Evolutionary conservation across 176 grass and related monocot species (phyloP), one percentile per base, ranked within the genome.

Genomic region (Puya raimondii): DNA sequence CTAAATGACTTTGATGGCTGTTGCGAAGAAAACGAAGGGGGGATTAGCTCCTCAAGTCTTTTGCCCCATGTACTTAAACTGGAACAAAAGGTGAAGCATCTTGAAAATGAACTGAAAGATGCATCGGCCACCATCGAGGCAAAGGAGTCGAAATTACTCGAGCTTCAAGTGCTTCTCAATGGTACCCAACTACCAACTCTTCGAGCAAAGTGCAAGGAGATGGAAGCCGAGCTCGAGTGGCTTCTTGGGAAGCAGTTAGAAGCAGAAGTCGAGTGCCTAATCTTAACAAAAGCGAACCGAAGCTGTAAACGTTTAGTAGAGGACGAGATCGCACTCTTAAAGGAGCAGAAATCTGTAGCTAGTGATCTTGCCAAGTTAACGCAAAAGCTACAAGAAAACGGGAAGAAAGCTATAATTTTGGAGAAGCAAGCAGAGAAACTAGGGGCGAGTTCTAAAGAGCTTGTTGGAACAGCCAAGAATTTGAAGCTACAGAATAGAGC

Each of bases 211-310:
- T 68, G 66, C 12, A 10, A 52, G 48, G 78, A 80, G 20, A 78
- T 92, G 63, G 79, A 88, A 64, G 26, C 13, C 22, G 85, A 92
- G 70, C 70, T 92, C 0, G 89, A 92, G 8, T 49, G 53, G 47
- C 82, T 83, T 9, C 82, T 92, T 50, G 53, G 77, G 73, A 86
- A 85, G 47, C 82, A 85, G 53, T 61, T 92, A 13, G 74, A 88
- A 49, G 80, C 80, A 48, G 85, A 92, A 48, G 76, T 92, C 33
- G 73, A 85, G 51, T 88, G 65, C 0, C 23, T 85, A 26, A 80
- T 88, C 26, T 83, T 88, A 76, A 26, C 33, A 65, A 82, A 79
- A 66, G 76, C 85, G 0, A 83, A 76, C 9, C 79, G 78, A 51
- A 85, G 18, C 20, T 92, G 85, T 82, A 83, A 83, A 80, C 66